phyloP scores from a whole-genome alignment of 1,284 basidiomycete species.

The Phaffia rhodozyma region DNA sequence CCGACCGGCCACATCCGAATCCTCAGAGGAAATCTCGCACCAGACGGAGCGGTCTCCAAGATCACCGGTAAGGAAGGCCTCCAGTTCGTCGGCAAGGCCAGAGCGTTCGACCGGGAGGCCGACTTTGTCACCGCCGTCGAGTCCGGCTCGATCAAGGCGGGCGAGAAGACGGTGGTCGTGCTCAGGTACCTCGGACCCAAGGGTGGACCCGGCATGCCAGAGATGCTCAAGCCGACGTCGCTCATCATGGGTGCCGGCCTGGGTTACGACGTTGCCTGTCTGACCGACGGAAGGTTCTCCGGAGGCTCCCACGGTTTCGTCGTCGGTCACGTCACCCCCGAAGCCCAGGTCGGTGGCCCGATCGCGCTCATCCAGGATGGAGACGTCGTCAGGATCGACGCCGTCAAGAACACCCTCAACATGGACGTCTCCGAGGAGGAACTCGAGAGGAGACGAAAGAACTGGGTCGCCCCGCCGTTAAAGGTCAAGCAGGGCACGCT shows the following conservation, averaged over 20 bases:
- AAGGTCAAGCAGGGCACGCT: constrained; percentile 74
- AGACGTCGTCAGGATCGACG: constrained; percentile 70
- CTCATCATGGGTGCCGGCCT: constrained; percentile 88
- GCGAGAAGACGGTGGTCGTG: constrained; percentile 64
- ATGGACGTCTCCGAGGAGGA: constrained; percentile 74
- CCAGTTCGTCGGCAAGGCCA: constrained; percentile 47
- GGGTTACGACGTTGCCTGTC: constrained; percentile 74
- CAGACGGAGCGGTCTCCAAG: constrained; percentile 86
- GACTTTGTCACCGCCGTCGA: constrained; percentile 75
- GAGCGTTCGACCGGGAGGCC: constrained; percentile 52
- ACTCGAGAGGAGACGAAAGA: constrained; percentile 52
- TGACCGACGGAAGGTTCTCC: constrained; percentile 94
- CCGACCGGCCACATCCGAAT: constrained; percentile 77
- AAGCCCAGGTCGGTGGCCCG: constrained; percentile 84
- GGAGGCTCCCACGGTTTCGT: constrained; percentile 58
- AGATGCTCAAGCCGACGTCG: constrained; percentile 66
- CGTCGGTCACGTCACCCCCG: constrained; percentile 77
- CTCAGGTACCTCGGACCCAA: constrained; percentile 93
- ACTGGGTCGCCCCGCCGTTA: constrained; percentile 73
- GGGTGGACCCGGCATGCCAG: constrained; percentile 95
- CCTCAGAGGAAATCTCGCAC: constrained; percentile 77
- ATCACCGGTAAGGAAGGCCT: constrained; percentile 92
- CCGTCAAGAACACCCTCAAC: constrained; percentile 62
- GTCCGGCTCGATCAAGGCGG: constrained; percentile 68
- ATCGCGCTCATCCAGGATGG: constrained; percentile 91